Conservation (phyloP, 208 protist genomes). For the Trypanosoma theileri region DNA sequence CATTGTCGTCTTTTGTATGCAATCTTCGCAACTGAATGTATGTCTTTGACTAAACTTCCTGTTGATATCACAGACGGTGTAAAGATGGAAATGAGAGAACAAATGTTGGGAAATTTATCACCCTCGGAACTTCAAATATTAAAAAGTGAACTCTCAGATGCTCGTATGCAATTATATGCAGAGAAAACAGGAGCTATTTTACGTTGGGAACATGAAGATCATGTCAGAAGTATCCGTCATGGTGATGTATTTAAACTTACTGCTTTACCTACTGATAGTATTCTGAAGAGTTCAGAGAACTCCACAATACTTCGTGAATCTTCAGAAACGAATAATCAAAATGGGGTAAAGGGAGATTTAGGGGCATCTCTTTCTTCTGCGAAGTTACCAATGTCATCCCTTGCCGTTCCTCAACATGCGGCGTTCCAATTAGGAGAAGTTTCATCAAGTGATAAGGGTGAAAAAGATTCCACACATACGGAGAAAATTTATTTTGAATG, state of each 20-base stretch:
- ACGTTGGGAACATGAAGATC: neutral
- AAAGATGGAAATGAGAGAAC: neutral
- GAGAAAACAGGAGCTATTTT: neutral
- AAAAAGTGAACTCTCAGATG: neutral
- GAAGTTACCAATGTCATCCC: too few relatives aligned
- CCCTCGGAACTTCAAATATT: neutral
- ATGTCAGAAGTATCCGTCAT: neutral
- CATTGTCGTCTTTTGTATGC: constrained; percentile 6
- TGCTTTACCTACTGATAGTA: too few relatives aligned
- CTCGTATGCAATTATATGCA: neutral
- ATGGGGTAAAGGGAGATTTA: neutral
- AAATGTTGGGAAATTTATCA: neutral
- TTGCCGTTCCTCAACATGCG: too few relatives aligned
- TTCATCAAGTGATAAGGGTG: neutral
- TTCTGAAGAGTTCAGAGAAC: too few relatives aligned
- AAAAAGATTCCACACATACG: neutral
- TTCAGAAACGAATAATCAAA: too few relatives aligned
- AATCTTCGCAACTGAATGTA: neutral
- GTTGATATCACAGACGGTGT: neutral
- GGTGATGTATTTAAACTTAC: neutral
- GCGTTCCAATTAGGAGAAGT: too few relatives aligned
- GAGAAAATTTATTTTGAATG: neutral
- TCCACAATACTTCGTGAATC: too few relatives aligned
- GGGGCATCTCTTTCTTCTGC: too few relatives aligned
- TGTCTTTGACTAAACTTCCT: neutral